phyloP scores from a whole-genome alignment of 352 stramenopile genomes.

The Phytophthora pseudosyringae region DNA sequence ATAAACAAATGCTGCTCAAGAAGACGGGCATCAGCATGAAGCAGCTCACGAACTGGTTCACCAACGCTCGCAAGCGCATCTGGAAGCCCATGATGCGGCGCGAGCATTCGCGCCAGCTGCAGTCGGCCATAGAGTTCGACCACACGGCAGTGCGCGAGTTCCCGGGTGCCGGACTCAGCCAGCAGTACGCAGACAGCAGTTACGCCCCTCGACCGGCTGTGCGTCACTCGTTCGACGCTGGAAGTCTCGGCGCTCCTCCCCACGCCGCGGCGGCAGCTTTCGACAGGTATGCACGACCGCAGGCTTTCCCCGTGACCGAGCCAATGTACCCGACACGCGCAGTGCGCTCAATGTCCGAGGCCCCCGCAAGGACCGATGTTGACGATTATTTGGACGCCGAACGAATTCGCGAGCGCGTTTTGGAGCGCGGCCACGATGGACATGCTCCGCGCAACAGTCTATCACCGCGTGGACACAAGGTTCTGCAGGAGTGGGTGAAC shows the following conservation, averaged over 20 bases:
- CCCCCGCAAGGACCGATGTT: slow-evolving; percentile 46
- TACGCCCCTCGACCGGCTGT: slow-evolving; percentile 55
- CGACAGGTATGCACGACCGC: slow-evolving; percentile 39
- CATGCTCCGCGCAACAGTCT: slow-evolving; percentile 52
- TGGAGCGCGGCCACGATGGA: slow-evolving; percentile 48
- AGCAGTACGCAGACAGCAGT: slow-evolving; percentile 39
- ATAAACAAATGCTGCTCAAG: slow-evolving; percentile 91
- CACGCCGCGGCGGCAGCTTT: slow-evolving; percentile 29
- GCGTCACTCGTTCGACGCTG: slow-evolving; percentile 76
- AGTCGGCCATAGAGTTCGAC: slow-evolving; percentile 77
- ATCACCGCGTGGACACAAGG: slow-evolving; percentile 75
- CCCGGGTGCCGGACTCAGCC: slow-evolving; percentile 31
- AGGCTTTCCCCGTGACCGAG: slow-evolving; percentile 30
- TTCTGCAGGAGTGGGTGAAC: slow-evolving; percentile 84
- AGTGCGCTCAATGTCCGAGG: slow-evolving; percentile 76
- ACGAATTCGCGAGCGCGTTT: slow-evolving; percentile 68
- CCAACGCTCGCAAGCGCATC: slow-evolving; percentile 89
- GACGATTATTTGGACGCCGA: slow-evolving; percentile 77
- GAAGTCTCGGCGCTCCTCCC: slow-evolving; percentile 51
- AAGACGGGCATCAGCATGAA: slow-evolving; percentile 93
- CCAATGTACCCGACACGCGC: slow-evolving; percentile 50
- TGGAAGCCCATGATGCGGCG: slow-evolving; percentile 92
- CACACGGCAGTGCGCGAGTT: slow-evolving; percentile 55
- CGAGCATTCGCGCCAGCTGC: slow-evolving; percentile 80
- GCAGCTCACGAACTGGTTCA: slow-evolving; percentile 93